phyloP scores from a whole-genome alignment of 2,329 filamentous ascomycete genomes.

The Drechmeria coniospora region DNA sequence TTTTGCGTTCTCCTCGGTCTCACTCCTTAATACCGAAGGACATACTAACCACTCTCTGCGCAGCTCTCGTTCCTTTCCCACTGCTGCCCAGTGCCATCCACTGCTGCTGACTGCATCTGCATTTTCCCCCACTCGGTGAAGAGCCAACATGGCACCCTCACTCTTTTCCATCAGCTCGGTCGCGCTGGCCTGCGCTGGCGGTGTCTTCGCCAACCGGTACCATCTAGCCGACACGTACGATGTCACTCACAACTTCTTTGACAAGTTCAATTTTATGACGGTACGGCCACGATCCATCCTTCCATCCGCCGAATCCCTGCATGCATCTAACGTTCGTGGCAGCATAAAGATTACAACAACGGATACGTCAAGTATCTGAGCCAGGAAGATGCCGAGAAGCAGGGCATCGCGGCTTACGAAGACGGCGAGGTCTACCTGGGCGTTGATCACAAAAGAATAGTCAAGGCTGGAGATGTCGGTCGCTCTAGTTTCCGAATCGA shows the following conservation, averaged over 20 bases:
- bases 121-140: slow-evolving; percentile 12
- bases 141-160: slow-evolving; percentile 23
- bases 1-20: too few relatives aligned
- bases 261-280: slow-evolving; percentile 28
- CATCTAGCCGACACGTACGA: slow-evolving; percentile 27
- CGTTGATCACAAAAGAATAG: slow-evolving; percentile 17
- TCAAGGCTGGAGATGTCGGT: slow-evolving; percentile 14
- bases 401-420: slow-evolving; percentile 19
- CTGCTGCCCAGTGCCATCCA: too few relatives aligned
- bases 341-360: slow-evolving; percentile 39
- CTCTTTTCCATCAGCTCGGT: slow-evolving; percentile 23
- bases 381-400: slow-evolving; percentile 16
- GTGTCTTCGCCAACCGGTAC: slow-evolving; percentile 16
- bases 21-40: too few relatives aligned
- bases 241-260: slow-evolving; percentile 28
- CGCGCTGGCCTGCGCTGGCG: slow-evolving; percentile 19
- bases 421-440: slow-evolving; percentile 23
- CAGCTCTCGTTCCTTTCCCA: too few relatives aligned
- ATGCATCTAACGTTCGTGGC: slow-evolving; percentile 5
- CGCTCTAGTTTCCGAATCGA: slow-evolving; percentile 48
- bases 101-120: too few relatives aligned
- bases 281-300: slow-evolving; percentile 11
- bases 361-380: slow-evolving; percentile 45
- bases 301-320: background rate
- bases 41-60: too few relatives aligned